Evolutionary conservation across 176 grass and related monocot genomes (phyloP), one percentile per base, ranked within the genome.

Genomic region (Carex parvula): DNA sequence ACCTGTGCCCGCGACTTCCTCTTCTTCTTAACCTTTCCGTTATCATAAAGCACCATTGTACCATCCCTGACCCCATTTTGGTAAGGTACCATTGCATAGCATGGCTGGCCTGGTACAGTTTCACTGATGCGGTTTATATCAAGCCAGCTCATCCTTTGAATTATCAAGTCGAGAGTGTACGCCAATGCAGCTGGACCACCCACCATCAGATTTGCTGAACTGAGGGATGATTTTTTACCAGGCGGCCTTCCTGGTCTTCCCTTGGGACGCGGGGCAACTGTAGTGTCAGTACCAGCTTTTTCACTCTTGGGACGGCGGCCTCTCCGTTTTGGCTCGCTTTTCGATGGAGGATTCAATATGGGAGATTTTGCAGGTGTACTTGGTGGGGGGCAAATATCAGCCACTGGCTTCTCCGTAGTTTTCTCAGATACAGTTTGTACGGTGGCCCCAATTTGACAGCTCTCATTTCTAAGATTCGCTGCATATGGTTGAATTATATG

Each of bases 31-130:
- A 70, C 60, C 42, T 88, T 83, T 37, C 84, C 58, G 39, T 82
- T 41, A 64, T 84, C 69, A 83, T 92, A 92, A 50, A 84, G 86
- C 81, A 97, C 88, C 46, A 97, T 79, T n/a, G 64, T 84, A 83
- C 87, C 85, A 89, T 59, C 60, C 82, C 78, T 68, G 18, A 54
- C 39, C 39, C 81, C 81, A 42, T 72, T 84, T 83, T 85, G 50
- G 66, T 92, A 89, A 67, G 88, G 88, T 58, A 90, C 90, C 84
- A 97, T 64, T 59, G 84, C 81, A 41, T 87, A 85, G 59, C 87
- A 75, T 52, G 76, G 69, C 79, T 71, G 3, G 18, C 73, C 73
- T 73, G 56, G 37, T 42, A 61, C 82, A 85, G 20, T 53, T 26
- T 82, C 13, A 10, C 61, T 42, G 13, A 66, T 1, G 55, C 53